Evolutionary conservation across 2,329 filamentous ascomycete genomes (phyloP).

Genomic region (Trichophyton benhamiae): DNA sequence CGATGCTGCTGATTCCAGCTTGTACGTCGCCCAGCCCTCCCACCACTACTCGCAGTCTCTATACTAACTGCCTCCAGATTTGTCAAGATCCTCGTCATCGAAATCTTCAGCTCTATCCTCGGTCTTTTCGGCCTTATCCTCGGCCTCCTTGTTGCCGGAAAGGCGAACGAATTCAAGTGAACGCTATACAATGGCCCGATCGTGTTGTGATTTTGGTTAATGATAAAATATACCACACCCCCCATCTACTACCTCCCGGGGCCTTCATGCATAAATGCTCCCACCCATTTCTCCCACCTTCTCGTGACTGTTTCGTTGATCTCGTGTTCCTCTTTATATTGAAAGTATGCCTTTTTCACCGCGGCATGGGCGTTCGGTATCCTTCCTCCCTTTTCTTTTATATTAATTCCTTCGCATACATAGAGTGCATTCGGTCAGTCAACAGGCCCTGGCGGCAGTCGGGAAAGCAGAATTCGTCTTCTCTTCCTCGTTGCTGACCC

Average conservation of each 20-base stretch:
- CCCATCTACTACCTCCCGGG: not conserved
- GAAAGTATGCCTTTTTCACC: conserved; percentile 15
- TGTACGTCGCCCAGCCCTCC: conserved; percentile 53
- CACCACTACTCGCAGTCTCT: not conserved
- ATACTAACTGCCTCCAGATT: conserved; percentile 47
- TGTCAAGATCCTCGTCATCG: conserved; percentile 96
- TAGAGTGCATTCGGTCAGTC: conserved; percentile 16
- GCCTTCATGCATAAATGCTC: not conserved
- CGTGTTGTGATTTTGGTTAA: not conserved
- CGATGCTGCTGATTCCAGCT: conserved; percentile 78
- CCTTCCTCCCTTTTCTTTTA: not conserved
- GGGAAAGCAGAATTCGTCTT: not conserved
- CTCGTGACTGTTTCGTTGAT: not conserved
- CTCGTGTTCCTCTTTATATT: not conserved
- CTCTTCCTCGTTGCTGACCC: not conserved
- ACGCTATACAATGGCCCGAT: not conserved
- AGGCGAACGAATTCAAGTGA: conserved; percentile 58
- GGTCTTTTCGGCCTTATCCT: conserved; percentile 95
- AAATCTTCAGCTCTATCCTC: conserved; percentile 97
- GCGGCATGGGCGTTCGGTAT: conserved; percentile 6
- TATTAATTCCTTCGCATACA: conserved; percentile 1
- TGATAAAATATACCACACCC: not conserved
- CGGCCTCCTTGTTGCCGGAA: conserved; percentile 74
- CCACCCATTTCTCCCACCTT: not conserved
- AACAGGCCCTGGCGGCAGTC: conserved; percentile 12